A percentile compares a stretch with the other conserved stretches of the same genome.
These are phyloP conservation scores for Leptomonas seymouri DNA, from an alignment of 208 protist species.

Conservation along the genomic window DNA sequence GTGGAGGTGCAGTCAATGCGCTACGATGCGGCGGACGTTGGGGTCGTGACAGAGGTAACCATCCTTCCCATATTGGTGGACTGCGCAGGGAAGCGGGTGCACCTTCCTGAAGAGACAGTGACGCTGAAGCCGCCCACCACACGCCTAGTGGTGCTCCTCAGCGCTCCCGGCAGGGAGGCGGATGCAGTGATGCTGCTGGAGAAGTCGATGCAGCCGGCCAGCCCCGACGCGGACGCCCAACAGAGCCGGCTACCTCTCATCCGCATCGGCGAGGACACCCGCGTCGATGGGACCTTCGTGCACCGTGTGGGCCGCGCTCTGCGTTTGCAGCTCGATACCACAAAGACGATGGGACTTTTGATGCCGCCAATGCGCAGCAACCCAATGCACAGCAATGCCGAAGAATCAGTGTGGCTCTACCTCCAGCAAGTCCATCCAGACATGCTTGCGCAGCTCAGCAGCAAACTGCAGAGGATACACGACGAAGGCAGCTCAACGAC, in stretches of 20 bases:
- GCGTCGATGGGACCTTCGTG: constrained; percentile 57
- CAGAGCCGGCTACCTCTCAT: constrained; percentile 66
- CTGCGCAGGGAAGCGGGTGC: constrained; percentile 42
- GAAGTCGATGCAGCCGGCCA: constrained; percentile 41
- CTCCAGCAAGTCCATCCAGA: constrained; percentile 71
- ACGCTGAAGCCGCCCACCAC: constrained; percentile 63
- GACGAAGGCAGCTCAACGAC: constrained; percentile 11
- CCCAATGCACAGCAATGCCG: constrained; percentile 53
- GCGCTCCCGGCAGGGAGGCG: neutral
- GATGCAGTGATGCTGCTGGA: constrained; percentile 68
- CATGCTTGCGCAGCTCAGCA: constrained; percentile 45
- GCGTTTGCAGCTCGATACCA: constrained; percentile 50
- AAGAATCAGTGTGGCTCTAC: constrained; percentile 77
- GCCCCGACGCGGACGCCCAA: constrained; percentile 38
- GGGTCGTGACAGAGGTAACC: constrained; percentile 53
- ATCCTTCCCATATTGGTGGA: constrained; percentile 65
- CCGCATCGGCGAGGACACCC: constrained; percentile 40
- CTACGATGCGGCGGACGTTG: constrained; percentile 42
- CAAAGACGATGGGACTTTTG: constrained; percentile 44
- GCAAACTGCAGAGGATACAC: constrained; percentile 47
- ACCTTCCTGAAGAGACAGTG: constrained; percentile 46
- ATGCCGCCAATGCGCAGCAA: constrained; percentile 53
- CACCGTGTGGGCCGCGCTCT: constrained; percentile 45
- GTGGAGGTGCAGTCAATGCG: constrained; percentile 64
- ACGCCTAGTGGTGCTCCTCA: constrained; percentile 70